Evolutionary conservation across 345 rosid genomes (phyloP), one percentile per base, ranked within the genome.

Genomic region (Cardiospermum halicacabum): DNA sequence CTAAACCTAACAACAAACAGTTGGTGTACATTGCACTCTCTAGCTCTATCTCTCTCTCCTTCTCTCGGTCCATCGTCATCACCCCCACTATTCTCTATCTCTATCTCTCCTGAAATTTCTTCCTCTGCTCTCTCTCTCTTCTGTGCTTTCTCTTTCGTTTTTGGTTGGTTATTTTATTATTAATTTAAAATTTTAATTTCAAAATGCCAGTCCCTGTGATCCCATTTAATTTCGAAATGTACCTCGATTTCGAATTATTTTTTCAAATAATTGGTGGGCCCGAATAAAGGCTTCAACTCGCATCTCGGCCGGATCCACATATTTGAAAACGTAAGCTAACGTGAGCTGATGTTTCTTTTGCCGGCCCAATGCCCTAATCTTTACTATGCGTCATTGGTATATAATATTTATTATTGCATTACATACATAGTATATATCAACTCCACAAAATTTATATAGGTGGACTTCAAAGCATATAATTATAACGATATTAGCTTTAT

Each of bases 21-120:
- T 94, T 94, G 18, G 99, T 94, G 84, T 94, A 94, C 99, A 94
- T 89, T 89, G 99, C 96, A 69, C 97, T 91, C 86, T 94, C 99
- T 19, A 94, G 93, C 88, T 89, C 97, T 24, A 87, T 75, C 81
- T 94, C 99, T 77, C 99, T 89, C 77, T 94, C 99, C 90, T 91
- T 94, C 77, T 94, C 99, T 81, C 96, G 82, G 72, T 91, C 99
- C 96, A 94, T 94, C 84, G 89, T 87, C 96, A 94, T 94, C 84
- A 27, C 42, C 60, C 9, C 66, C 56, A 26, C 59, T 48, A n/a
- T 24, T 34, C 19, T 21, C 32, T 22, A 68, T 48, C 28, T 61
- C 63, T 30, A 49, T 64, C 65, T 67, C 62, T 7, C 65, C 40
- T 32, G 9, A 19, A 28, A 37, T 57, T 40, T 36, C 53, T 2